Base-by-base conservation (phyloP, 2,329 filamentous ascomycete genomes). In the Fusarium sublunatum region DNA sequence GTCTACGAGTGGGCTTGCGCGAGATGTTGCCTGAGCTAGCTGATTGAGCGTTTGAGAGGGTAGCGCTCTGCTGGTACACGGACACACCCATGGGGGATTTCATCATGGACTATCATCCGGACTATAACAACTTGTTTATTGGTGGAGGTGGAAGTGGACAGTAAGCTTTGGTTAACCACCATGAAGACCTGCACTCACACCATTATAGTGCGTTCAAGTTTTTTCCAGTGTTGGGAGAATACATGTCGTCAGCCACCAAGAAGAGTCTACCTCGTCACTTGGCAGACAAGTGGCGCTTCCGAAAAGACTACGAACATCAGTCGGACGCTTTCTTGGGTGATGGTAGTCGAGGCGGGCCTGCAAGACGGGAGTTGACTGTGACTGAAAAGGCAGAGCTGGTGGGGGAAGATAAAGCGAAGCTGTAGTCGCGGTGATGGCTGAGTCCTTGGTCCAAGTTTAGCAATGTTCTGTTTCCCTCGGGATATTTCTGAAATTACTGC, bases 31-130 rank as follows among this genome's bases (percentile, higher is more conserved):
- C 66, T 0, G 65, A 68, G 48, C 43, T 69, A 2, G 66, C 59
- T 11, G 53, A 64, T 34, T 43, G 65, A 1, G 19, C 53, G 0
- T 26, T 69, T 4, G 40, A 56, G 0, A 54, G 56, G 6, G 41
- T 50, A 5, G 62, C 56, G 2, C 29, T 69, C 1, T 67, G 64
- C 5, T 67, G 64, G 64, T 67, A 67, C 10, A 67, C 64, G 1
- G 64, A 67, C 44, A 67, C 64, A 8, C 64, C 64, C 6, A 64
- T 56, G 1, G 59, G 64, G 11, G 64, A 67, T 35, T 67, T 67
- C n/a, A 67, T 67, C 12, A 64, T 67, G 59, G 64, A 67, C 8
- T 67, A 61, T 25, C 64, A 67, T 5, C 64, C 64, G 0, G 64
- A 67, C n/a, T 67, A 61, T 6, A 58, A 58, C 39, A 67, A 67